Conservation (phyloP, 192 early-diverging fungal species). For the Coemansia sp. region DNA sequence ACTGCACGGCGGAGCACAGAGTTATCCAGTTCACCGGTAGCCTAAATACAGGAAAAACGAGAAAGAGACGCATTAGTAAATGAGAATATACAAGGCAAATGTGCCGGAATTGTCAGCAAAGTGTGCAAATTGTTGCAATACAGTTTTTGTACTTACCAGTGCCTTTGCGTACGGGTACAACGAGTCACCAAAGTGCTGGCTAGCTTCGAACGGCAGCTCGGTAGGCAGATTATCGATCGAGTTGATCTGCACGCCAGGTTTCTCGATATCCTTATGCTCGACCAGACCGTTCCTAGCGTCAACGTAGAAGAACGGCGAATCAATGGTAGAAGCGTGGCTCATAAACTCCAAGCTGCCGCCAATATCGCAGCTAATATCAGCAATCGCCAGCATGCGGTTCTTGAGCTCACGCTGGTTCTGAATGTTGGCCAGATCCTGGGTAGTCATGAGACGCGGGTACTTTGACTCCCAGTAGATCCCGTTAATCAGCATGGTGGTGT, state of each 20-base stretch:
- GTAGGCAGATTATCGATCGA: constrained; percentile 97
- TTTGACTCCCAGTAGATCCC: constrained; percentile 91
- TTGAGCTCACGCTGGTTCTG: constrained; percentile 63
- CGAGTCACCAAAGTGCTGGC: constrained; percentile 86
- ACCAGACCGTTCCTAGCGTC: constrained; percentile 66
- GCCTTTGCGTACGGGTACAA: constrained; percentile 80
- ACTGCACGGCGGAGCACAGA: constrained; percentile 75
- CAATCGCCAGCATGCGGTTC: constrained; percentile 75
- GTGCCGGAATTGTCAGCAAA: too few relatives aligned
- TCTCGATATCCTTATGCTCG: constrained; percentile 74
- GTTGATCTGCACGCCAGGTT: constrained; percentile 90
- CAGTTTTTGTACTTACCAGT: constrained; percentile 55
- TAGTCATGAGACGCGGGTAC: constrained; percentile 89
- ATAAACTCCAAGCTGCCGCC: constrained; percentile 94
- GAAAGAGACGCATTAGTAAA: constrained; percentile 4
- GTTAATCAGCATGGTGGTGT: constrained; percentile 83
- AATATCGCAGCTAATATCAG: constrained; percentile 95
- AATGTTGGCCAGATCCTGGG: constrained; percentile 69
- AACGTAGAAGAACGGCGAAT: constrained; percentile 87
- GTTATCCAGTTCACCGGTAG: constrained; percentile 54
- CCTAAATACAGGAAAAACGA: constrained; percentile 36
- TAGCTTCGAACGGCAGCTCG: constrained; percentile 92
- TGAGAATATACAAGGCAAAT: not conserved
- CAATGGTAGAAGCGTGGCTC: constrained; percentile 84
- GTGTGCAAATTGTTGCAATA: not conserved